These are phyloP conservation scores for Colletotrichum camelliae DNA, from an alignment of 2,329 filamentous ascomycete species.

Conservation along the genomic window DNA sequence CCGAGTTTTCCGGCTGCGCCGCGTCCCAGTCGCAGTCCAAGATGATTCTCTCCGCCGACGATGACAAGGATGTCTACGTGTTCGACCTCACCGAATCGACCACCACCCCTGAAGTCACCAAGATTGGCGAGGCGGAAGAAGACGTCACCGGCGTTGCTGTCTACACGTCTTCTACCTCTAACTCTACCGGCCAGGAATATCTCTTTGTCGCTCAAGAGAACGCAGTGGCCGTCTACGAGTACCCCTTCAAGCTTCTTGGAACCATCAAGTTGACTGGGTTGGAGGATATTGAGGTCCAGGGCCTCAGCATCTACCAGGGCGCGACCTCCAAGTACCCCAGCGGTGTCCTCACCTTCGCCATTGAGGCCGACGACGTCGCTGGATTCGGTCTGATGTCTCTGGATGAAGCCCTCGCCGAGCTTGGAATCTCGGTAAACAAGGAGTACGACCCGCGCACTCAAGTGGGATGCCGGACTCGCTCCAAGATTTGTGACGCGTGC, in stretches of 20 bases:
- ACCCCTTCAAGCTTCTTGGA: constrained; percentile 38
- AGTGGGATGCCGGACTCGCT: constrained; percentile 24
- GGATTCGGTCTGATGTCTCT: constrained; percentile 47
- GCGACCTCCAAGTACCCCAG: constrained; percentile 37
- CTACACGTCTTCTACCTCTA: constrained; percentile 38
- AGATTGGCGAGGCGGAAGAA: constrained; percentile 38
- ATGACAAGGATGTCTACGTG: constrained; percentile 39
- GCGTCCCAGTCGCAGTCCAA: constrained; percentile 37
- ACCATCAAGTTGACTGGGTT: constrained; percentile 40
- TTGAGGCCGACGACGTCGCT: constrained; percentile 42
- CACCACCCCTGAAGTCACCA: constrained; percentile 35
- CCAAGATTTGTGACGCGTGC: constrained; percentile 39
- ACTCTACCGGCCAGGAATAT: constrained; percentile 35
- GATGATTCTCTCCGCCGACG: constrained; percentile 46
- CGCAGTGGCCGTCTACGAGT: constrained; percentile 43
- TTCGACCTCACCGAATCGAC: constrained; percentile 46
- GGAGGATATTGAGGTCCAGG: constrained; percentile 47
- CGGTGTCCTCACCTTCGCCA: constrained; percentile 45
- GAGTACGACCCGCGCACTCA: constrained; percentile 40
- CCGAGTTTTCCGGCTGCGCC: constrained; percentile 49
- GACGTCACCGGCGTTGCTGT: constrained; percentile 46
- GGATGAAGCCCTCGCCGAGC: constrained; percentile 33
- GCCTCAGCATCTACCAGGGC: constrained; percentile 45
- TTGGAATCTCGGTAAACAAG: constrained; percentile 40
- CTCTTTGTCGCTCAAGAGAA: constrained; percentile 45